phyloP scores from a whole-genome alignment of 306 rosid genomes.

The Gastrolobium villosum region DNA sequence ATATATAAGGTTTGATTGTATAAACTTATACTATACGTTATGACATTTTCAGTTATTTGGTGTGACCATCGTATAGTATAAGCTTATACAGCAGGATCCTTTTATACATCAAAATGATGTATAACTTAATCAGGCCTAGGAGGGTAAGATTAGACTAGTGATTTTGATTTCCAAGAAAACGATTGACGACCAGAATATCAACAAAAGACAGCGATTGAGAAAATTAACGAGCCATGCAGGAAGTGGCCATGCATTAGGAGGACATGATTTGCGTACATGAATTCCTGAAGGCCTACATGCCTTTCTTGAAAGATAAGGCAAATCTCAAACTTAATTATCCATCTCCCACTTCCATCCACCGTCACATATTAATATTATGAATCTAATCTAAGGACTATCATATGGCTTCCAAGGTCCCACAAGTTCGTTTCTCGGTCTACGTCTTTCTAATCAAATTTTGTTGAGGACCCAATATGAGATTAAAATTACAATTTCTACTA shows the following conservation, averaged over 20 bases:
- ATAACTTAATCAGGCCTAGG: too few species aligned
- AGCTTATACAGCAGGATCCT: too few species aligned
- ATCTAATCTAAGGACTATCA: slow-evolving; percentile 6
- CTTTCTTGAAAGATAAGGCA: slow-evolving; percentile 51
- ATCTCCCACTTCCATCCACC: slow-evolving; percentile 52
- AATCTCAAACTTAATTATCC: too few species aligned
- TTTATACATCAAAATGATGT: too few species aligned
- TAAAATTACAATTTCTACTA: slow-evolving; percentile 23
- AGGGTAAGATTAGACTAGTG: too few species aligned
- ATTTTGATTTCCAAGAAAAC: too few species aligned
- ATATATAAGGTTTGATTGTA: too few species aligned
- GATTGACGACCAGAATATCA: slow-evolving; percentile 37
- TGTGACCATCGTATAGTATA: too few species aligned
- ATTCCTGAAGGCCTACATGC: slow-evolving; percentile 45
- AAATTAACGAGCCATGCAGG: slow-evolving; percentile 33
- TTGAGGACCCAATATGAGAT: not conserved
- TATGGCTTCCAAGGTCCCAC: slow-evolving; percentile 54
- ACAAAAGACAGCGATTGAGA: not conserved
- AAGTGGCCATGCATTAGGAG: slow-evolving; percentile 49
- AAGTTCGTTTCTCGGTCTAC: slow-evolving; percentile 50
- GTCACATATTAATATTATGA: slow-evolving; percentile 7
- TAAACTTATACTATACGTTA: too few species aligned
- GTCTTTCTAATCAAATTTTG: too few species aligned
- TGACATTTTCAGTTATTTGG: too few species aligned
- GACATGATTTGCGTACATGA: slow-evolving; percentile 42